phyloP scores from a whole-genome alignment of 495 filamentous ascomycete species.

The Pseudoneurospora amorphoporcata region DNA sequence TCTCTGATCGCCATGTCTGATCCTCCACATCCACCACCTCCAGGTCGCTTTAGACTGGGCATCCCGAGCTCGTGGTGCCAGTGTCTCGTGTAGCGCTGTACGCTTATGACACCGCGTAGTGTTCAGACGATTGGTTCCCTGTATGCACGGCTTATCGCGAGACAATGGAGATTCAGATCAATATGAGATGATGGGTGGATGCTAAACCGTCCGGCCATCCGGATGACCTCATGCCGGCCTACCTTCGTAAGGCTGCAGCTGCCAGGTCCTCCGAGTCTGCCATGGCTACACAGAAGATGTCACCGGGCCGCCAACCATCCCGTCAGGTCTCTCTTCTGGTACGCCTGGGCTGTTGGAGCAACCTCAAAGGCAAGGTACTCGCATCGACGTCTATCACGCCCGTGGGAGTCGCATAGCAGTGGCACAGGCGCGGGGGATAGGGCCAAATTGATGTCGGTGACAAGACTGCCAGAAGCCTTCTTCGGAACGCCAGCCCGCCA shows the following conservation, averaged over 20 bases:
- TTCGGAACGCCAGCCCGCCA: slow-evolving; percentile 19
- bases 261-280: background rate
- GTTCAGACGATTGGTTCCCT: background rate
- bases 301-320: background rate
- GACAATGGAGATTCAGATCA: background rate
- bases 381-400: background rate
- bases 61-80: background rate
- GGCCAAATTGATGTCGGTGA: slow-evolving; percentile 7
- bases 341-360: background rate
- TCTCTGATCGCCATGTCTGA: background rate
- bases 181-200: background rate
- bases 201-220: background rate
- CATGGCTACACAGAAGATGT: background rate
- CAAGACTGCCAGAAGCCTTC: slow-evolving; percentile 5
- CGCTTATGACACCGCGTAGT: background rate
- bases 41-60: background rate
- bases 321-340: background rate
- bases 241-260: background rate
- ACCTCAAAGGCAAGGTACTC: background rate
- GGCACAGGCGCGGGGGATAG: slow-evolving; percentile 4
- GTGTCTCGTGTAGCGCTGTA: background rate
- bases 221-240: background rate
- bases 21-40: background rate
- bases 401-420: background rate
- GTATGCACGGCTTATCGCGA: background rate